A percentile compares a stretch with the other conserved stretches of the same genome.
These are phyloP conservation scores for Fusarium sp. DNA, from an alignment of 2,329 filamentous ascomycete species.

Conservation along the genomic window DNA sequence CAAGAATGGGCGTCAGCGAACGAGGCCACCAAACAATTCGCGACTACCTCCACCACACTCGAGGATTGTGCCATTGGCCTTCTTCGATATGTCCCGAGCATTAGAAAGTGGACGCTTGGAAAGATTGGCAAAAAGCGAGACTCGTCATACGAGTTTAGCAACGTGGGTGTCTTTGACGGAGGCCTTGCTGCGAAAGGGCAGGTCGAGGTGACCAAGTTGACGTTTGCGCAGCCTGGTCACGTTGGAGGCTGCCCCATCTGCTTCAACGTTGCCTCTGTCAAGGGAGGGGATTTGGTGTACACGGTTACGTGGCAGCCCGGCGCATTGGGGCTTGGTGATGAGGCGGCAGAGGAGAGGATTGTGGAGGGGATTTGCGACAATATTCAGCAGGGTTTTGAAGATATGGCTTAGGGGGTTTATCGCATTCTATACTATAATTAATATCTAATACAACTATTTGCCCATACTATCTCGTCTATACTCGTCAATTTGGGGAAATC, in stretches of 20 bases:
- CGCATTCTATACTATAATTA: neutral
- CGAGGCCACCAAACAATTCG: conserved; percentile 31
- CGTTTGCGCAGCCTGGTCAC: conserved; percentile 46
- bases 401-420: conserved; percentile 6
- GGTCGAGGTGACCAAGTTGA: conserved; percentile 34
- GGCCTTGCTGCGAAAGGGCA: neutral
- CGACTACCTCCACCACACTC: conserved; percentile 24
- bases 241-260: conserved; percentile 33
- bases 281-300: conserved; percentile 38
- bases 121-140: conserved; percentile 43
- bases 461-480: neutral
- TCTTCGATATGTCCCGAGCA: conserved; percentile 41
- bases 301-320: conserved; percentile 46
- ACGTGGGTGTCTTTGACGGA: conserved; percentile 39
- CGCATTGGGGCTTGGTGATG: conserved; percentile 38
- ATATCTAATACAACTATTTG: conserved; percentile 7
- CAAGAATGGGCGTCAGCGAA: conserved; percentile 40
- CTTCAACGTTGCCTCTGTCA: conserved; percentile 43
- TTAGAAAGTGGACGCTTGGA: conserved; percentile 40
- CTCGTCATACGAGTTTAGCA: conserved; percentile 45
- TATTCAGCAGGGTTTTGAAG: conserved; percentile 31
- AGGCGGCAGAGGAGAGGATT: conserved; percentile 34
- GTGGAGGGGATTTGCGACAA: conserved; percentile 38
- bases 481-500: conserved; percentile 3
- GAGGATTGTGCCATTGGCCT: conserved; percentile 40